These are phyloP conservation scores for Hyphopichia wangnamkhiaoensis DNA, from an alignment of 1,139 yeast genomes.

Conservation along the genomic window DNA sequence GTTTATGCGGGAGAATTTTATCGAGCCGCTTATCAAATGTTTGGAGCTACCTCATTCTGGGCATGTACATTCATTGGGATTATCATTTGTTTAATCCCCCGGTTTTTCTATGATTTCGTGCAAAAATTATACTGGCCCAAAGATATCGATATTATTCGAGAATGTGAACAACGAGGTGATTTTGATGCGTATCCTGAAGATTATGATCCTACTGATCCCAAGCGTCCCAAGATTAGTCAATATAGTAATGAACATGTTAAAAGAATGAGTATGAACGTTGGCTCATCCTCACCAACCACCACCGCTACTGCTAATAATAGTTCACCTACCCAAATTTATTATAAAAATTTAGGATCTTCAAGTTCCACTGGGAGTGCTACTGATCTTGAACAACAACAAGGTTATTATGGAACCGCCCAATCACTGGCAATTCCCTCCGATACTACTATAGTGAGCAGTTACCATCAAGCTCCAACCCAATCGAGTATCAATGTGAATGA, in stretches of 20 bases:
- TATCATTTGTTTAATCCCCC: slow-evolving; percentile 72
- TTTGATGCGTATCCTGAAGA: slow-evolving; percentile 56
- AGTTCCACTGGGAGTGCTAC: slow-evolving; percentile 3
- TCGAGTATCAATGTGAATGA: too few species aligned
- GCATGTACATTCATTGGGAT: slow-evolving; percentile 75
- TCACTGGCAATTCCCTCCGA: slow-evolving; percentile 5
- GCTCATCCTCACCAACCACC: slow-evolving; percentile 4
- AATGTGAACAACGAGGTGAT: slow-evolving; percentile 64
- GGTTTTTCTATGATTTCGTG: slow-evolving; percentile 65
- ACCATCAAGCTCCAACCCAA: too few species aligned
- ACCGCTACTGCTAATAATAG: slow-evolving; percentile 14
- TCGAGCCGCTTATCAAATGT: slow-evolving; percentile 71
- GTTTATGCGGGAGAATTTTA: slow-evolving; percentile 67
- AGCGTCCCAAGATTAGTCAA: slow-evolving; percentile 37
- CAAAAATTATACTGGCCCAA: slow-evolving; percentile 66
- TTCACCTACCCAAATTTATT: slow-evolving; percentile 7
- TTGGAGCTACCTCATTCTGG: slow-evolving; percentile 79
- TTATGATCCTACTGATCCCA: slow-evolving; percentile 67
- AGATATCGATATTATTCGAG: slow-evolving; percentile 86
- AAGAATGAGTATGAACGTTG: slow-evolving; percentile 17
- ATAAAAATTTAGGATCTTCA: slow-evolving; percentile 3
- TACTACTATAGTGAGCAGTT: neutral
- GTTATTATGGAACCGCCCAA: slow-evolving; percentile 2
- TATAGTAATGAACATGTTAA: slow-evolving; percentile 24
- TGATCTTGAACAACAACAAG: slow-evolving; percentile 6